Evolutionary conservation across 176 grass and related monocot species (phyloP).

Genomic region (Panicum miliaceum): DNA sequence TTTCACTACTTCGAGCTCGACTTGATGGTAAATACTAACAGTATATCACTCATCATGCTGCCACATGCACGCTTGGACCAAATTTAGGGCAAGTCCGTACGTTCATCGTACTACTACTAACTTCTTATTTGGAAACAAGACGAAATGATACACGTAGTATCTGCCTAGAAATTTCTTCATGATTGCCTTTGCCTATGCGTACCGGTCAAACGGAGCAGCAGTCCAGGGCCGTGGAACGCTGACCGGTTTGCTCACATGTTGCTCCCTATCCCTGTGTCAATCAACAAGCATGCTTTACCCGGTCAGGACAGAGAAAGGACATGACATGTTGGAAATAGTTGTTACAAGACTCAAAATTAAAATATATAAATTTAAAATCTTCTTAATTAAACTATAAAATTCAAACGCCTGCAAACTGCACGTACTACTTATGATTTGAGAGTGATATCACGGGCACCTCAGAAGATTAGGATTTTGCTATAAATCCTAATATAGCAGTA

Average conservation of each 20-base stretch:
- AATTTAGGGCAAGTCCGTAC: background rate
- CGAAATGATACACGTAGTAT: background rate
- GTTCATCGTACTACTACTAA: background rate
- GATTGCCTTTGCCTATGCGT: background rate
- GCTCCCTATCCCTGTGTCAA: background rate
- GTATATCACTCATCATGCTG: background rate
- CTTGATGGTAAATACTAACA: background rate
- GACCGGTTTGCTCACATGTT: background rate
- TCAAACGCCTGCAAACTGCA: background rate
- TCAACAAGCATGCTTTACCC: constrained; percentile 8
- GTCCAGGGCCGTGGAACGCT: constrained; percentile 31
- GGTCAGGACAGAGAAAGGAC: constrained; percentile 8
- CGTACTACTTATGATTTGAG: background rate
- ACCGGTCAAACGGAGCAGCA: constrained; percentile 21
- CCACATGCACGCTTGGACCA: background rate
- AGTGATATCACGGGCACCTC: background rate
- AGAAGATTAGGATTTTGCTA: too few relatives aligned
- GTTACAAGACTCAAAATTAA: background rate
- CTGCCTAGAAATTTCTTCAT: background rate
- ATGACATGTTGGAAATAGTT: background rate
- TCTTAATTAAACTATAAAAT: too few relatives aligned
- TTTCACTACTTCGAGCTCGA: background rate
- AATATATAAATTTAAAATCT: background rate
- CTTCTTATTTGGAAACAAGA: background rate
- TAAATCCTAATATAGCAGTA: background rate